Evolutionary conservation across 164 flowering plant genomes (phyloP).

Genomic region (Malania oleifera): DNA sequence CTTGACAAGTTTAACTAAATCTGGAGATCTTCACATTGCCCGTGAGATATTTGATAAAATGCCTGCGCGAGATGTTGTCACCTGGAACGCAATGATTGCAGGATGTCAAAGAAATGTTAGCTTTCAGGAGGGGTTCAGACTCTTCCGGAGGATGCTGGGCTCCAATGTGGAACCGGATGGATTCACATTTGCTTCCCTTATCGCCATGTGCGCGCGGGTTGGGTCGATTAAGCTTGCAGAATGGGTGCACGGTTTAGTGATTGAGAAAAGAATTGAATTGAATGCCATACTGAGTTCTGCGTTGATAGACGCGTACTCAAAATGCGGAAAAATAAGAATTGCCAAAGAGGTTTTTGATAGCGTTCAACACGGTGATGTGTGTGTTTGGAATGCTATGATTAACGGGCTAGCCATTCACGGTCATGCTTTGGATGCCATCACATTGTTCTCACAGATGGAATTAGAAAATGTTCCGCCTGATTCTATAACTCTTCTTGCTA

Average conservation of each 20-base stretch:
- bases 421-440: constrained; percentile 56
- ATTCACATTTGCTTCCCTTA: constrained; percentile 57
- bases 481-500: constrained; percentile 42
- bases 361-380: constrained; percentile 34
- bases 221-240: constrained; percentile 52
- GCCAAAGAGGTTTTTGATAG: constrained; percentile 48
- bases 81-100: constrained; percentile 60
- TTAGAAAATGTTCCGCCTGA: constrained; percentile 44
- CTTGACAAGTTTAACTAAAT: constrained; percentile 36
- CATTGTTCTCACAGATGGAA: constrained; percentile 44
- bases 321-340: constrained; percentile 55
- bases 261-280: constrained; percentile 33
- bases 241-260: constrained; percentile 51
- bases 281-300: constrained; percentile 53
- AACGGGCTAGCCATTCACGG: constrained; percentile 77
- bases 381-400: constrained; percentile 76
- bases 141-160: constrained; percentile 28
- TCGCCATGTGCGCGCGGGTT: constrained; percentile 52
- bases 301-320: constrained; percentile 72
- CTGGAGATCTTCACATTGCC: constrained; percentile 45
- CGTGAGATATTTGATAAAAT: constrained; percentile 38
- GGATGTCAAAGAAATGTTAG: constrained; percentile 47
- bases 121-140: constrained; percentile 38
- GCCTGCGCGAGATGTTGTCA: constrained; percentile 34
- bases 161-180: constrained; percentile 47